A percentile compares a stretch with the other conserved stretches of the same genome.
These are phyloP conservation scores for Mimosa bimucronata DNA, from an alignment of 306 rosid species.

Conservation along the genomic window DNA sequence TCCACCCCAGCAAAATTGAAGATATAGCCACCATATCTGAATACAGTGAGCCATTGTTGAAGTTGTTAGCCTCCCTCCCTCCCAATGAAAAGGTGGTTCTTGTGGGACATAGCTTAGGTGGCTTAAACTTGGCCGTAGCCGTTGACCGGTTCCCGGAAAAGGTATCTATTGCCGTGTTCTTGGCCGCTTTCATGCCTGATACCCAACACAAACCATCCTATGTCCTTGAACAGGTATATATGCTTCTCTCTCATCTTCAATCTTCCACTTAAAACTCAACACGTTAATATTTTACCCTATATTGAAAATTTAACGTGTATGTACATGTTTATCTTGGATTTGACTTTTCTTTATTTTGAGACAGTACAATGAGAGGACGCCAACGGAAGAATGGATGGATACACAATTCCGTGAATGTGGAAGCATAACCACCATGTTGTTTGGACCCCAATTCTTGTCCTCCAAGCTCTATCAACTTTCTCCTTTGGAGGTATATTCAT, in stretches of 20 bases:
- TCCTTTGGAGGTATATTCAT: constrained; percentile 51
- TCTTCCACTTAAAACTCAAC: not conserved
- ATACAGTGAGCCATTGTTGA: constrained; percentile 62
- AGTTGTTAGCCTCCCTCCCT: constrained; percentile 46
- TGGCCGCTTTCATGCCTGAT: constrained; percentile 68
- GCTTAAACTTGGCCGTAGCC: constrained; percentile 65
- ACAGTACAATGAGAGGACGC: constrained; percentile 35
- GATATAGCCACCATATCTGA: constrained; percentile 47
- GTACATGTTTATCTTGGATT: not conserved
- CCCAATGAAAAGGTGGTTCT: constrained; percentile 57
- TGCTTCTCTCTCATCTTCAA: not conserved
- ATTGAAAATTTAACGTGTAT: not conserved
- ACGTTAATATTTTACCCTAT: not conserved
- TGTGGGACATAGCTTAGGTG: constrained; percentile 83
- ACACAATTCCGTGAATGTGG: constrained; percentile 34
- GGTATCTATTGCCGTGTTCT: constrained; percentile 58
- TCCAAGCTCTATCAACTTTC: constrained; percentile 56
- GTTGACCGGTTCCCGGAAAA: constrained; percentile 65
- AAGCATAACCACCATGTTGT: constrained; percentile 37
- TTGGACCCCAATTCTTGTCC: constrained; percentile 51
- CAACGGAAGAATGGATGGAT: constrained; percentile 45
- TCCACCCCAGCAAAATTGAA: constrained; percentile 43
- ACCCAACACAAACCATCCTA: constrained; percentile 51
- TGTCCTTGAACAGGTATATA: constrained; percentile 56
- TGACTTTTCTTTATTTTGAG: not conserved